Evolutionary conservation across 805 yeast genomes (phyloP).

Genomic region (Cyberlindnera xylosilytica): DNA sequence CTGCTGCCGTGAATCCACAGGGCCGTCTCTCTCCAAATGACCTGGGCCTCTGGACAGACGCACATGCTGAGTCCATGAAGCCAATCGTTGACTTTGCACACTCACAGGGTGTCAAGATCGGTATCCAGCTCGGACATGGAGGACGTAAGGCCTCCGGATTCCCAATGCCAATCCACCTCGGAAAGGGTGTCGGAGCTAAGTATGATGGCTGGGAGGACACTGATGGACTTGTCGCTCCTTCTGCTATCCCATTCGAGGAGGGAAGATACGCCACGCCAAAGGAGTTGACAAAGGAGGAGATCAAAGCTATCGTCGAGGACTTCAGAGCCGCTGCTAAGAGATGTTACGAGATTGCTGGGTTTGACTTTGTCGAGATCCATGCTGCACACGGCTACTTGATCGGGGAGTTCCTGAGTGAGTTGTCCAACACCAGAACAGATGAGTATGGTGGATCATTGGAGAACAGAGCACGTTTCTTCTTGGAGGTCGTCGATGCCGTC

Average conservation of each 20-base stretch:
- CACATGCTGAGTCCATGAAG: slow-evolving; percentile 40
- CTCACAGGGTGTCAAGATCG: slow-evolving; percentile 42
- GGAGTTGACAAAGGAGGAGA: slow-evolving; percentile 42
- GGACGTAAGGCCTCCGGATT: slow-evolving; percentile 47
- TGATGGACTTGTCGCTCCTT: slow-evolving; percentile 44
- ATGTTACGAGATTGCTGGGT: slow-evolving; percentile 41
- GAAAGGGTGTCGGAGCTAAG: slow-evolving; percentile 29
- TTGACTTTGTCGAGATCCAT: slow-evolving; percentile 27
- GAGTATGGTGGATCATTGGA: slow-evolving; percentile 63
- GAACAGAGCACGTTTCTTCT: slow-evolving; percentile 48
- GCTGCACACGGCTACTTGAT: slow-evolving; percentile 54
- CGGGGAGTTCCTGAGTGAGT: slow-evolving; percentile 43
- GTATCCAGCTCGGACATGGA: slow-evolving; percentile 53
- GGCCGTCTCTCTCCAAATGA: slow-evolving; percentile 44
- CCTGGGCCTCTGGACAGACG: slow-evolving; percentile 49
- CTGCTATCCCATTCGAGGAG: slow-evolving; percentile 33
- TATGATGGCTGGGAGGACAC: slow-evolving; percentile 38
- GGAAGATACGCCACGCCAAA: slow-evolving; percentile 31
- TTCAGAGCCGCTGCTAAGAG: slow-evolving; percentile 47
- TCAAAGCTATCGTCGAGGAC: slow-evolving; percentile 36
- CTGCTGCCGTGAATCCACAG: slow-evolving; percentile 37
- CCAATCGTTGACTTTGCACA: slow-evolving; percentile 44
- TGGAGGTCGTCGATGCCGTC: slow-evolving; percentile 48
- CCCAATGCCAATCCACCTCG: slow-evolving; percentile 30
- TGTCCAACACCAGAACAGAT: slow-evolving; percentile 51